These are phyloP conservation scores for Tylopilus felleus DNA, from an alignment of 768 basidiomycete species.

Conservation along the genomic window DNA sequence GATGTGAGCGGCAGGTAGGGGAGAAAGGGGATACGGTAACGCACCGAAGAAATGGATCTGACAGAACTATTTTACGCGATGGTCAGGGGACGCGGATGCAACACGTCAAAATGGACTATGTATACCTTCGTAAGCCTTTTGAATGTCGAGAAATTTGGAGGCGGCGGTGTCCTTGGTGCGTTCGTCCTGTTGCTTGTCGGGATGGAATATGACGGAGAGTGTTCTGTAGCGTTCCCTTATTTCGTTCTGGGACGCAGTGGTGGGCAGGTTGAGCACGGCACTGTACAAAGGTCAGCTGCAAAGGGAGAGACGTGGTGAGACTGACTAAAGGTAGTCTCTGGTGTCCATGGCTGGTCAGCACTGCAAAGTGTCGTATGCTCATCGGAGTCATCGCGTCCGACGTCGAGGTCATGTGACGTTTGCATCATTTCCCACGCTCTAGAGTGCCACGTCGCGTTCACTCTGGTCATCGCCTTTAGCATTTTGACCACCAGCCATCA, in stretches of 20 bases:
- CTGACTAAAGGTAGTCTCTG: slow-evolving; percentile 30
- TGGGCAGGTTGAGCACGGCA: slow-evolving; percentile 68
- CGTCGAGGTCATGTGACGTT: slow-evolving; percentile 22
- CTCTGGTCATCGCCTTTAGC: background rate
- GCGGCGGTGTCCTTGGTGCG: slow-evolving; percentile 55
- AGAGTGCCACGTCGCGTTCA: slow-evolving; percentile 24
- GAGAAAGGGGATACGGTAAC: slow-evolving; percentile 15
- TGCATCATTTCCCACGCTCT: slow-evolving; percentile 20
- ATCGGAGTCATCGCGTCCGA: background rate
- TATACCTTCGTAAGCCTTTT: slow-evolving; percentile 78
- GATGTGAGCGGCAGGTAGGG: slow-evolving; percentile 5
- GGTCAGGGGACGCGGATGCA: slow-evolving; percentile 10
- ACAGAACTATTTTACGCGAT: slow-evolving; percentile 48
- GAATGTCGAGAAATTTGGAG: slow-evolving; percentile 68
- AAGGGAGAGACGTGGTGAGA: background rate
- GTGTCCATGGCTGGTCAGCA: slow-evolving; percentile 13
- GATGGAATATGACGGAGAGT: slow-evolving; percentile 78
- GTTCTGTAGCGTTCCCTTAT: slow-evolving; percentile 71
- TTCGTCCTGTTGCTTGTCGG: slow-evolving; percentile 73
- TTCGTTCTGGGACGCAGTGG: slow-evolving; percentile 59
- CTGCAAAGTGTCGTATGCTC: background rate
- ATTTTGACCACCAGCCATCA: slow-evolving; percentile 29
- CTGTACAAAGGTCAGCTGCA: slow-evolving; percentile 23
- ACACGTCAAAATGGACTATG: background rate
- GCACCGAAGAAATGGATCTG: slow-evolving; percentile 68